Base-by-base conservation (phyloP, 345 rosid species). In the Eucalyptus polybractea region DNA sequence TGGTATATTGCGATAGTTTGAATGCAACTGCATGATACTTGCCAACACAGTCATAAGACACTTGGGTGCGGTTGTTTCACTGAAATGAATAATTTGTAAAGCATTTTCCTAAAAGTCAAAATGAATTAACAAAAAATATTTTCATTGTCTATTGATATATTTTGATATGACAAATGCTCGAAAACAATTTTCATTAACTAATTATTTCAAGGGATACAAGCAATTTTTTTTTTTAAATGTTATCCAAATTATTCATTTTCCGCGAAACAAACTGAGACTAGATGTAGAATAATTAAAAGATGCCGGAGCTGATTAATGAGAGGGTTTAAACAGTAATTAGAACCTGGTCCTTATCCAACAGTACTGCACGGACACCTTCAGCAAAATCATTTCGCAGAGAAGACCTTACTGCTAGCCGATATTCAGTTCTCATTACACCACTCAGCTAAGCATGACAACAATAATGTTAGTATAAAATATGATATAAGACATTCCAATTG, bases 291-390 rank as follows among this genome's bases (percentile, higher is more conserved):
- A 72, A 72, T 72, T 40, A 19, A 72, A 72, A 72, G 45, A 72
- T 72, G 83, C 81, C 44, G 21, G 14, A 37, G 83, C 45, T 49
- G 40, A 62, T 16, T 42, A n/a, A 40, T 37, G 83, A 37, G 81
- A 72, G 14, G 83, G 83, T 72, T 72, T 10, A 72, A 72, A 72
- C 45, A 72, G 47, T 72, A 72, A 72, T 10, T 53, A 65, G 47
- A 88, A 97, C 99, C 99, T 97, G 99, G 90, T 97, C 99, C 92
- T 96, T 97, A 95, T 97, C 98, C 88, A 97, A 92, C 94, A 97
- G 93, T 88, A 97, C 98, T 90, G 99, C 99, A 89, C 99, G 95
- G 87, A 97, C 98, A 89, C 99, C 98, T 94, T 97, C 99, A 88
- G 93, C 90, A 89, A 97, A 97, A 93, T 97, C 99, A 91, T 89